Conservation (phyloP, 1,139 yeast genomes). For the Candida albicans region DNA sequence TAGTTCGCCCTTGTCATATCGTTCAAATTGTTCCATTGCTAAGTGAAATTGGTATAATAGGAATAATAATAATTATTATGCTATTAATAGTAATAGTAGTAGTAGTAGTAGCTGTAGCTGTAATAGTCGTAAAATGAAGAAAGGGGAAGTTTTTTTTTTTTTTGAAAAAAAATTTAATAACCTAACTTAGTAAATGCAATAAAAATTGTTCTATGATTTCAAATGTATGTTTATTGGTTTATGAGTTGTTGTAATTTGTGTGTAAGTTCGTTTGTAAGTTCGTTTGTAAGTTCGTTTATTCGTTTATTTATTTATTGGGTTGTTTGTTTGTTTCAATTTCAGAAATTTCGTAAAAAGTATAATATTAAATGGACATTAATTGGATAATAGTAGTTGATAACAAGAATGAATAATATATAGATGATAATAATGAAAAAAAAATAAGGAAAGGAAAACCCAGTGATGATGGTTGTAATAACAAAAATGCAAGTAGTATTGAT, state of each 20-base stretch:
- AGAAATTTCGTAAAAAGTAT: background rate
- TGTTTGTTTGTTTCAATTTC: background rate
- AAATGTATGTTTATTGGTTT: too few species aligned
- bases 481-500: too few species aligned
- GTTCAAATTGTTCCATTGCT: slow-evolving; percentile 46
- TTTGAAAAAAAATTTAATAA: too few species aligned
- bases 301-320: background rate
- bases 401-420: background rate
- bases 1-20: slow-evolving; percentile 62
- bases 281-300: background rate
- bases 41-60: slow-evolving; percentile 1
- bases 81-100: too few species aligned
- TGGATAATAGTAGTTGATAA: background rate
- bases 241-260: too few species aligned
- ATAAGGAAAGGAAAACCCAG: background rate
- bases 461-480: too few species aligned
- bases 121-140: too few species aligned
- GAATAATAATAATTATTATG: background rate
- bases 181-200: too few species aligned
- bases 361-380: background rate
- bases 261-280: background rate
- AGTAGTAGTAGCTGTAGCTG: too few species aligned
- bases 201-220: too few species aligned
- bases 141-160: too few species aligned
- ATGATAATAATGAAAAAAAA: too few species aligned